Evolutionary conservation across 2,329 filamentous ascomycete species (phyloP).

Genomic region (Chrysoporthe austroafricana): DNA sequence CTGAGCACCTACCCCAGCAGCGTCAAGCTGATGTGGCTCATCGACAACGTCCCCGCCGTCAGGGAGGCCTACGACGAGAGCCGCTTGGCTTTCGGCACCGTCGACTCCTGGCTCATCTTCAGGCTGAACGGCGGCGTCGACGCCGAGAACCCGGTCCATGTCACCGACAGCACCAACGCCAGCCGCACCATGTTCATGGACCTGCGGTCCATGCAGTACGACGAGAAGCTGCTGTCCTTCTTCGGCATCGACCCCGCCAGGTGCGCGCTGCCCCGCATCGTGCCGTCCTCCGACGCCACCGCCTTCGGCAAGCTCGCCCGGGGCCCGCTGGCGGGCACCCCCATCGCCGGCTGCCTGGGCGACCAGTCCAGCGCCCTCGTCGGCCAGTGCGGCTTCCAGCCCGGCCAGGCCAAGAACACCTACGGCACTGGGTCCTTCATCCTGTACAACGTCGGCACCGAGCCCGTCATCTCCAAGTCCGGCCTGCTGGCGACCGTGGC

Average conservation of each 20-base stretch:
- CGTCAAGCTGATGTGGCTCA: constrained; percentile 82
- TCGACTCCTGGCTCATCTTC: constrained; percentile 88
- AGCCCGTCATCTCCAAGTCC: constrained; percentile 83
- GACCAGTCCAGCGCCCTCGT: constrained; percentile 88
- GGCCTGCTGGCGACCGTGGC: constrained; percentile 86
- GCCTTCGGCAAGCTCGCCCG: constrained; percentile 70
- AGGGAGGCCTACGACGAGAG: constrained; percentile 76
- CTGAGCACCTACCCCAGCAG: constrained; percentile 88
- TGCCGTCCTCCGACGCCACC: constrained; percentile 75
- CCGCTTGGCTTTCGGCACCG: constrained; percentile 80
- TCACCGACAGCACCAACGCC: constrained; percentile 87
- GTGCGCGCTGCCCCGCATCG: constrained; percentile 78
- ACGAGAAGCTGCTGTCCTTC: constrained; percentile 75
- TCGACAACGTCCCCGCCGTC: constrained; percentile 72
- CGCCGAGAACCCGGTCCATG: constrained; percentile 64
- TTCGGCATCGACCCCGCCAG: constrained; percentile 73
- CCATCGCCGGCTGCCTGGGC: constrained; percentile 82
- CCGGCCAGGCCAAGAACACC: constrained; percentile 86
- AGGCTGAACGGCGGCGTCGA: constrained; percentile 75
- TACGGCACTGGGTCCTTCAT: constrained; percentile 91
- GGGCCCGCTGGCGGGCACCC: constrained; percentile 70
- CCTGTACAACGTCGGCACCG: constrained; percentile 83
- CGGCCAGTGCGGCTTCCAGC: constrained; percentile 81
- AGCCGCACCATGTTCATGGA: constrained; percentile 96
- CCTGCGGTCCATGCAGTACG: constrained; percentile 77